Evolutionary conservation across 1,284 basidiomycete species (phyloP).

Genomic region (Trichosporon asahii): DNA sequence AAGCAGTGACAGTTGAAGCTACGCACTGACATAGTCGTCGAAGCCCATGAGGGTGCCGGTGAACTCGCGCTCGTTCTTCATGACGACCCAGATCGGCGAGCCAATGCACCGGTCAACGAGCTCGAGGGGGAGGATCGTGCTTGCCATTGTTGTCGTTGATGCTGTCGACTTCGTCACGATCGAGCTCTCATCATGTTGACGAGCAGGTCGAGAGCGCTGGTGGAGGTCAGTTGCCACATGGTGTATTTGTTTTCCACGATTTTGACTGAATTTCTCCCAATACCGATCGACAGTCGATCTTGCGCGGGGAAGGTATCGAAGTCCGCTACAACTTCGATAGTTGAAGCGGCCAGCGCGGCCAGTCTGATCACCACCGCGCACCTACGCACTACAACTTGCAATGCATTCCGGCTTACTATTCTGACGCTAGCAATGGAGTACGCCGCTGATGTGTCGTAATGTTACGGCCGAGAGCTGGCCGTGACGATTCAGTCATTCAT

Average conservation of each 20-base stretch:
- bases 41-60: constrained; percentile 94
- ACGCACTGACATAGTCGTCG: constrained; percentile 99
- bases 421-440: background rate
- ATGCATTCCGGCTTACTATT: no score
- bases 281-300: background rate
- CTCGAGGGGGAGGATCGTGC: constrained; percentile 66
- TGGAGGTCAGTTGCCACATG: background rate
- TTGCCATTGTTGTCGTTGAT: constrained; percentile 56
- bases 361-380: background rate
- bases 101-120: constrained; percentile 93
- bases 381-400: background rate
- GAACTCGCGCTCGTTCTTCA: constrained; percentile 94
- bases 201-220: background rate
- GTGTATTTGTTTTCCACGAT: background rate
- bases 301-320: background rate
- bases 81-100: constrained; percentile 90
- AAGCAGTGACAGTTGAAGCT: no score
- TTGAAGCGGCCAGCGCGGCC: background rate
- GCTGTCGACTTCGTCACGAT: background rate
- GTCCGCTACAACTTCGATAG: background rate
- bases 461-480: background rate
- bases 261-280: background rate
- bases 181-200: background rate
- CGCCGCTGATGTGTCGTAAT: background rate
- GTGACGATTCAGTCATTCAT: background rate